A percentile compares a stretch with the other conserved stretches of the same genome.
These are phyloP conservation scores for Ceriops tagal DNA, from an alignment of 345 rosid genomes.

Conservation along the genomic window DNA sequence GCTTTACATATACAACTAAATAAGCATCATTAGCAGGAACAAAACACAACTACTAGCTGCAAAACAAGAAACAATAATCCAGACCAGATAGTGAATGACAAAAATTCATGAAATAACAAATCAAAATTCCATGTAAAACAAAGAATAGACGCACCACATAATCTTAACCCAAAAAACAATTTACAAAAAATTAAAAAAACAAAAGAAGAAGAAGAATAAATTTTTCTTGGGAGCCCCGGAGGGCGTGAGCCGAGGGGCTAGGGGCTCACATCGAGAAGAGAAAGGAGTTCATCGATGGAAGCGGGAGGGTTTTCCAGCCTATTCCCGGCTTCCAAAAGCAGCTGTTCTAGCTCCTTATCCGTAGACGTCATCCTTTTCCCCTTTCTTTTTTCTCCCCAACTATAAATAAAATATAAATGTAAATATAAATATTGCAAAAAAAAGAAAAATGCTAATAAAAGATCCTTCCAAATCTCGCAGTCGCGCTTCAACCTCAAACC, in stretches of 20 bases:
- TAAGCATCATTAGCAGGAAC: too few relatives aligned
- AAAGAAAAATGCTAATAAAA: not conserved
- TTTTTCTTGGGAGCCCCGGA: not conserved
- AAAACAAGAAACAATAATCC: not conserved
- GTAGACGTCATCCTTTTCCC: conserved; percentile 41
- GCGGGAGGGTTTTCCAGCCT: conserved; percentile 64
- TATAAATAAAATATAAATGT: not conserved
- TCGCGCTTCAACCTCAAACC: conserved; percentile 27
- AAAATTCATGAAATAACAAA: not conserved
- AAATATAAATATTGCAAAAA: not conserved
- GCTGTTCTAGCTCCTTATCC: conserved; percentile 59
- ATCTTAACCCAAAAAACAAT: not conserved
- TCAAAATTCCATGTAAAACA: not conserved
- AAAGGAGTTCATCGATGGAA: conserved; percentile 64
- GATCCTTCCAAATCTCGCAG: conserved; percentile 25
- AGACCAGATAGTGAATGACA: not conserved
- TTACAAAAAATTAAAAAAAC: too few relatives aligned
- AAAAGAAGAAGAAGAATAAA: not conserved
- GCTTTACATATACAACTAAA: too few relatives aligned
- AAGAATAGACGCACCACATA: not conserved
- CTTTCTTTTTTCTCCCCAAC: not conserved
- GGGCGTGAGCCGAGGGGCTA: too few relatives aligned
- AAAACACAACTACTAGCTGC: too few relatives aligned
- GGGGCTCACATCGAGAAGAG: conserved; percentile 71
- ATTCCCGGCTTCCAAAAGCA: conserved; percentile 62